Conservation (phyloP, 169 alveolate genomes). For the Condylostoma magnum region DNA sequence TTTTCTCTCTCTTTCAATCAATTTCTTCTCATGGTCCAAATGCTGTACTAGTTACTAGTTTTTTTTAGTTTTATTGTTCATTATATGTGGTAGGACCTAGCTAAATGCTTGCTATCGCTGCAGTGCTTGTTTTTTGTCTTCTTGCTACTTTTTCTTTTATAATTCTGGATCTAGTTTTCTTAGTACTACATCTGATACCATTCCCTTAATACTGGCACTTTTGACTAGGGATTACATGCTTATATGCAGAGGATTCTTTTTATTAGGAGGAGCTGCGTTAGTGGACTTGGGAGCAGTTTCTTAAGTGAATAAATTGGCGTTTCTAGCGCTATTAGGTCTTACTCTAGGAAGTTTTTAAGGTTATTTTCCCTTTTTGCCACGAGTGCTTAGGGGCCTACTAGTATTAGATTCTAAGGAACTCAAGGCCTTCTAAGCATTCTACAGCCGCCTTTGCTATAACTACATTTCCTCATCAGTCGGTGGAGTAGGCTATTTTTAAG, state of each 20-base stretch:
- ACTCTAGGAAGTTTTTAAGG: not conserved
- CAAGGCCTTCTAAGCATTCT: not conserved
- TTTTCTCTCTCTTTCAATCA: not conserved
- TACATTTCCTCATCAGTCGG: constrained; percentile 19
- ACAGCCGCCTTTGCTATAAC: not conserved
- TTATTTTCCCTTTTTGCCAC: not conserved
- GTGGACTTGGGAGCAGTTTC: not conserved
- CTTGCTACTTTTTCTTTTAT: too few relatives aligned
- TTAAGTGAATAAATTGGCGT: not conserved
- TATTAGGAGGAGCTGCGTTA: too few relatives aligned
- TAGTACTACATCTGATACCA: too few relatives aligned
- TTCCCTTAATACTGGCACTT: too few relatives aligned
- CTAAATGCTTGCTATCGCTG: not conserved
- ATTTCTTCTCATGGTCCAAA: not conserved
- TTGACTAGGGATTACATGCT: too few relatives aligned
- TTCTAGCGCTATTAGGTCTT: not conserved
- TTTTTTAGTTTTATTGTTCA: not conserved
- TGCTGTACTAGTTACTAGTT: not conserved
- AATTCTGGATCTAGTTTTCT: too few relatives aligned
- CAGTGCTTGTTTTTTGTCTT: not conserved
- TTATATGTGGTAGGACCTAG: not conserved
- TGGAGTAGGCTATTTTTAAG: not conserved
- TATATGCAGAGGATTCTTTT: too few relatives aligned
- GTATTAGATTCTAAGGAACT: not conserved
- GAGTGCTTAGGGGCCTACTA: not conserved